Evolutionary conservation across 1,139 yeast genomes (phyloP), one percentile per base, ranked within the genome.

Genomic region (Kodamaea sp.): DNA sequence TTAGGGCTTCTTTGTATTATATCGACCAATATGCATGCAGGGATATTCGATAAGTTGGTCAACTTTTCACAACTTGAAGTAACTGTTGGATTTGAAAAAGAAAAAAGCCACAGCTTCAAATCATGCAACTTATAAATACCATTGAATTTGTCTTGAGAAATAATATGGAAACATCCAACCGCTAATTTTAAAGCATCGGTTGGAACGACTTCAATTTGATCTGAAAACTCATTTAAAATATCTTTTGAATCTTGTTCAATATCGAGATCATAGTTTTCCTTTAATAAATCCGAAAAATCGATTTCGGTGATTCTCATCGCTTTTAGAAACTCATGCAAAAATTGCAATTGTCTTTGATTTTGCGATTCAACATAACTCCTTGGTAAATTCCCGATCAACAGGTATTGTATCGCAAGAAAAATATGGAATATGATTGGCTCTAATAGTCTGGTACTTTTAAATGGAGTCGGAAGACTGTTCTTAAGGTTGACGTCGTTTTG

Each of bases 1-100:
- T 53, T 49, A 0, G 76, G 74, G 1, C 73, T 60, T 32, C 76
- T 53, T 2, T 59, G 45, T 2, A 69, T 47, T 3, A 70, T 48
- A 45, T 70, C 74, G 5, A 60, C 50, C 5, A 63, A 42, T 2
- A 71, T 55, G 45, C 63, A 66, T 2, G 66, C 55, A 0, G 77
- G 76, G 12, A 68, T 64, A n/a, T 57, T 48, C 0, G 57, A 44
- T 12, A 57, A 45, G 29, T 58, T 50, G 1, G 58, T 43, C 12
- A 70, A 49, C 4, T 55, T 44, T 5, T 47, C 38, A 44, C 73
- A 67, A 15, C 71, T 62, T 5, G 48, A 48, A 5, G 53, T 44
- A 6, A 70, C 53, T 20, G 53, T 52, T 0, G 62, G 48, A 1
- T 71, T 50, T 3, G 48, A 35, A 2, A 67, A 42, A 1, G 67